Conservation (phyloP, 371 early-diverging fungal genomes). For the Blakeslea trispora region DNA sequence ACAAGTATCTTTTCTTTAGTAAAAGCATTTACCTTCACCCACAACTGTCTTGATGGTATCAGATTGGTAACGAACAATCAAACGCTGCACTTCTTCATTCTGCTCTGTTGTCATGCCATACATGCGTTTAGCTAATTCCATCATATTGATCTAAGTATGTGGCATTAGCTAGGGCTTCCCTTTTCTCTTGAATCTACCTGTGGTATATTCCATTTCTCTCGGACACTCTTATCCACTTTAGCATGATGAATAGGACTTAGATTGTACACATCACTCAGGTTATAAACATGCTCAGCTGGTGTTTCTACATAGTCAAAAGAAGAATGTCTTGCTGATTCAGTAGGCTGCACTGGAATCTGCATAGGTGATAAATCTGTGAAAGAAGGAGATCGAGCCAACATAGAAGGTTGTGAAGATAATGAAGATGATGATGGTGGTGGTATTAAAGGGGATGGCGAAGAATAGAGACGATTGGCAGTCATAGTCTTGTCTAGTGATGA, state of each 20-base stretch:
- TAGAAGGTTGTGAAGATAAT: neutral
- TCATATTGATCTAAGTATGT: slow-evolving; percentile 38
- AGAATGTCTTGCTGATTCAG: neutral
- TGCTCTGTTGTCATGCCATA: slow-evolving; percentile 31
- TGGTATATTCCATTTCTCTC: slow-evolving; percentile 46
- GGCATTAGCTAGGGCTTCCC: no score
- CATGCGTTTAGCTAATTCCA: slow-evolving; percentile 38
- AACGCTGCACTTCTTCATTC: slow-evolving; percentile 24
- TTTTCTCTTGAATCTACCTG: slow-evolving; percentile 26
- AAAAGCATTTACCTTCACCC: neutral
- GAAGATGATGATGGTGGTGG: slow-evolving; percentile 6
- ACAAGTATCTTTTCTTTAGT: neutral
- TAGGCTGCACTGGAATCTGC: neutral
- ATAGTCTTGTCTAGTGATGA: neutral
- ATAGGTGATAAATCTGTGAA: slow-evolving; percentile 5
- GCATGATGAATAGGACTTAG: slow-evolving; percentile 39
- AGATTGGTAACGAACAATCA: slow-evolving; percentile 31
- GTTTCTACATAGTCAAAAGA: neutral
- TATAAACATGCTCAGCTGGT: slow-evolving; percentile 31
- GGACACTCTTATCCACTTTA: slow-evolving; percentile 18
- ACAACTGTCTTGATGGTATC: slow-evolving; percentile 20
- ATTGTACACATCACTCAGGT: slow-evolving; percentile 32
- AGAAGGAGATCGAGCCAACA: slow-evolving; percentile 2
- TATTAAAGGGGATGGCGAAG: neutral
- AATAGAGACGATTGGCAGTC: no score